Evolutionary conservation across 1,284 basidiomycete genomes (phyloP), one percentile per base, ranked within the genome.

Genomic region (Papiliotrema nemorosa): DNA sequence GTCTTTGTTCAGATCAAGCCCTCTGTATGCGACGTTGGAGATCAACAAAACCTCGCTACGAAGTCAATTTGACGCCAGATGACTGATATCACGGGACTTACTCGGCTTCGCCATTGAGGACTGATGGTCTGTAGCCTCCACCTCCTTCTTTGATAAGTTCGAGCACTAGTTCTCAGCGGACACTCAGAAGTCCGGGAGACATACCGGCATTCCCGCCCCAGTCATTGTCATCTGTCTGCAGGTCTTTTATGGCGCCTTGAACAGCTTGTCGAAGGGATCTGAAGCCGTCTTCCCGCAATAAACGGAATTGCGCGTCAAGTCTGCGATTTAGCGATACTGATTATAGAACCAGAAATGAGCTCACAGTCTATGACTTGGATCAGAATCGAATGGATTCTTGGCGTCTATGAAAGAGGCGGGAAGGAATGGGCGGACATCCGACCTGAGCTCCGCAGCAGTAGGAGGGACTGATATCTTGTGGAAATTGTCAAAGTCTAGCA

Each of bases 281-380:
- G 38, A 78, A 81, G 14, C 85, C 67, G 55, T 87, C 85, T 54
- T 85, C 85, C 29, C 85, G 76, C 35, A 87, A 68, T 0, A 87
- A 76, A 26, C 86, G 79, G 61, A 85, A 87, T 56, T 87, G 84
- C 2, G 83, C 78, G 49, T 87, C 86, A 6, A 86, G 66, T n/a
- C 53, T 54, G 33, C 14, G 4, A 31, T 27, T 41, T 26, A 47
- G 36, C 40, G 4, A 25, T 82, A 68, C 12, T 80, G 73, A 47
- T 84, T 77, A 79, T n/a, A n/a, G n/a, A n/a, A n/a, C n/a, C n/a
- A n/a, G n/a, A n/a, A n/a, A n/a, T n/a, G n/a, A n/a, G n/a, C n/a
- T n/a, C n/a, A n/a, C n/a, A n/a, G n/a, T n/a, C n/a, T n/a, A n/a
- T n/a, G n/a, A n/a, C n/a, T n/a, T n/a, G n/a, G n/a, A n/a, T n/a